Evolutionary conservation across 345 rosid species (phyloP).

Genomic region (Corchorus capsularis): DNA sequence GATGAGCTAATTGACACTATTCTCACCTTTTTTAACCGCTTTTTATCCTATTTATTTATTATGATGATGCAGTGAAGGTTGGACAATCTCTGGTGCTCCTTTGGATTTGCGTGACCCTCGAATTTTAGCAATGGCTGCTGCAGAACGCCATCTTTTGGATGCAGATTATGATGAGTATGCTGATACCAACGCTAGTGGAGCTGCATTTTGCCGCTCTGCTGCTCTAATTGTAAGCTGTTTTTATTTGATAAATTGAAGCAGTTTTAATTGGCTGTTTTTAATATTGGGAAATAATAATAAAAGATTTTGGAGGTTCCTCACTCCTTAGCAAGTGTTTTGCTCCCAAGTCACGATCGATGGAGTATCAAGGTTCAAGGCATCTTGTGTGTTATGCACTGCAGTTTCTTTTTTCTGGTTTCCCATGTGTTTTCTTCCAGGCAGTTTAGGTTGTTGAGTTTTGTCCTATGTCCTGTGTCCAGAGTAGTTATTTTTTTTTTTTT

Average conservation of each 20-base stretch:
- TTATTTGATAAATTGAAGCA: not conserved
- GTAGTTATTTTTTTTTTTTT: not conserved
- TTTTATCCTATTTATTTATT: constrained; percentile 14
- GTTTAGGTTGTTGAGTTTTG: not conserved
- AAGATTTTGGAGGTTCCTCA: not conserved
- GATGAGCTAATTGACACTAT: not conserved
- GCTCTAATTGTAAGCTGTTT: constrained; percentile 73
- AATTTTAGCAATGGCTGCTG: constrained; percentile 85
- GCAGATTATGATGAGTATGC: constrained; percentile 90
- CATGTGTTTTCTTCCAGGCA: no score
- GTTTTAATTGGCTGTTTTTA: not conserved
- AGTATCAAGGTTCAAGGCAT: not conserved
- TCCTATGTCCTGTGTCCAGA: no score
- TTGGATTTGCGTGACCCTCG: constrained; percentile 85
- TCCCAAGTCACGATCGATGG: not conserved
- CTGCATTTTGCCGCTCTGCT: constrained; percentile 96
- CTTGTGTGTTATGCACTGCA: not conserved
- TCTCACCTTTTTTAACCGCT: not conserved
- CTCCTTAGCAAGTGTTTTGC: no score
- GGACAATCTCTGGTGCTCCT: constrained; percentile 79
- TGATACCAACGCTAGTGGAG: constrained; percentile 85
- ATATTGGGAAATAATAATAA: not conserved
- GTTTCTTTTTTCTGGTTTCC: not conserved
- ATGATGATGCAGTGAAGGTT: constrained; percentile 54
- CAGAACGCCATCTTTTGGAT: constrained; percentile 89